Evolutionary conservation across 148 eudicot species (phyloP).

Genomic region (Cornus kousa): DNA sequence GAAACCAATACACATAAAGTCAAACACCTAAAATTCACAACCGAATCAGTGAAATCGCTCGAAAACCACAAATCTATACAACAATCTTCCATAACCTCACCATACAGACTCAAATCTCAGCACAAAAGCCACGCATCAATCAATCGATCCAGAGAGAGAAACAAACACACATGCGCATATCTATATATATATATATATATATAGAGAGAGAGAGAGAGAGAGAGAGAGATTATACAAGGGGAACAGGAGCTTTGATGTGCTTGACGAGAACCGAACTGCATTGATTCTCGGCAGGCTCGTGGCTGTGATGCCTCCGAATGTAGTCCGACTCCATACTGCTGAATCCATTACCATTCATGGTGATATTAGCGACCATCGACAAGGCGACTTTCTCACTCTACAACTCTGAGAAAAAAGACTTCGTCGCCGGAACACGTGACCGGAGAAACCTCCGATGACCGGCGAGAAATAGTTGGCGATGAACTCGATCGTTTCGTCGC

Average conservation of each 20-base stretch:
- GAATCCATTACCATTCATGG: constrained; percentile 17
- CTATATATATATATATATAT: not conserved
- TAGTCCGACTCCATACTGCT: constrained; percentile 17
- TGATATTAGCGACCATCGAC: not conserved
- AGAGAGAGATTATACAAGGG: constrained; percentile 16
- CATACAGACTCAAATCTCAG: constrained; percentile 4
- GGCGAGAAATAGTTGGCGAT: not conserved
- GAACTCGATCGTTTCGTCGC: not conserved
- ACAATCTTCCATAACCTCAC: not conserved
- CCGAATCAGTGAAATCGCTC: not conserved
- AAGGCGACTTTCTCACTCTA: not conserved
- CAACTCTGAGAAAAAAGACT: not conserved
- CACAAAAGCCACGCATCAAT: not conserved
- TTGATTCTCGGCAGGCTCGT: constrained; percentile 22
- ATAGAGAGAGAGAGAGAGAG: not conserved
- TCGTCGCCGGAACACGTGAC: not conserved
- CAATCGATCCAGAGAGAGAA: constrained; percentile 5
- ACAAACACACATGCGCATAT: not conserved
- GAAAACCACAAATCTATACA: not conserved
- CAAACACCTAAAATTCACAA: constrained; percentile 1
- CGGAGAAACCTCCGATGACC: constrained; percentile 3
- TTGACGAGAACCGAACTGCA: constrained; percentile 29
- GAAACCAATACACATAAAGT: not conserved
- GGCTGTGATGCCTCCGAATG: constrained; percentile 25
- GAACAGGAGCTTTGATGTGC: constrained; percentile 32